Conservation (phyloP, 352 stramenopile genomes). For the Phytopythium vexans region DNA sequence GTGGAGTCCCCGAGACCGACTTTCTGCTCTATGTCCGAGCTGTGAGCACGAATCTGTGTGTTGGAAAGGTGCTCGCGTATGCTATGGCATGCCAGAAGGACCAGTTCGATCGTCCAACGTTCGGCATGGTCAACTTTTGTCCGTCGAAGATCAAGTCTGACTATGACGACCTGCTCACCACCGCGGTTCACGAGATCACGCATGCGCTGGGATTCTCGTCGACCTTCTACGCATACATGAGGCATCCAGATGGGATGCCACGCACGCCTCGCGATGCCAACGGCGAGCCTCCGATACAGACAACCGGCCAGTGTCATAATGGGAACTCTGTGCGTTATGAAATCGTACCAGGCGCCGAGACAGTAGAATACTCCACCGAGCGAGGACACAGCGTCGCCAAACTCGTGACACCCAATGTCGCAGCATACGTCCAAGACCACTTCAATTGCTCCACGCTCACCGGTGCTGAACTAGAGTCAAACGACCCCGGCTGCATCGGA, state of each 20-base stretch:
- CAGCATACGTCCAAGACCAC: conserved; percentile 43
- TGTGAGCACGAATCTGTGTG: conserved; percentile 37
- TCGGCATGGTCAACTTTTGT: conserved; percentile 84
- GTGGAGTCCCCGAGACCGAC: conserved; percentile 47
- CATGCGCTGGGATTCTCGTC: conserved; percentile 72
- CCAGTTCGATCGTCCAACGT: conserved; percentile 75
- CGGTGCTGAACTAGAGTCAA: conserved; percentile 68
- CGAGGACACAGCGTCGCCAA: conserved; percentile 45
- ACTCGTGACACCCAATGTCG: conserved; percentile 54
- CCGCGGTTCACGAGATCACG: conserved; percentile 71
- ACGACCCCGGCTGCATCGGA: conserved; percentile 68
- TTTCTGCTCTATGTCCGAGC: conserved; percentile 71
- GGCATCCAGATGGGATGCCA: conserved; percentile 49
- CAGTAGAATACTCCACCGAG: conserved; percentile 49
- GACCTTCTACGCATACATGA: conserved; percentile 68
- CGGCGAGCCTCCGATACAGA: conserved; percentile 27
- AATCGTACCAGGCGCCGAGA: conserved; percentile 24
- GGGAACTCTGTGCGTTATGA: conserved; percentile 42
- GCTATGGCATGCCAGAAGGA: conserved; percentile 76
- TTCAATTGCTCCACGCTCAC: conserved; percentile 54
- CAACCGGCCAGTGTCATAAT: conserved; percentile 43
- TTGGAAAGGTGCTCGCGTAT: conserved; percentile 51
- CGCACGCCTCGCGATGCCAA: conserved; percentile 43
- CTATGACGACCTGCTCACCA: conserved; percentile 58
- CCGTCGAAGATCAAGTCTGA: conserved; percentile 42